phyloP scores from a whole-genome alignment of 1,284 basidiomycete genomes.

The Ganoderma meredithae region DNA sequence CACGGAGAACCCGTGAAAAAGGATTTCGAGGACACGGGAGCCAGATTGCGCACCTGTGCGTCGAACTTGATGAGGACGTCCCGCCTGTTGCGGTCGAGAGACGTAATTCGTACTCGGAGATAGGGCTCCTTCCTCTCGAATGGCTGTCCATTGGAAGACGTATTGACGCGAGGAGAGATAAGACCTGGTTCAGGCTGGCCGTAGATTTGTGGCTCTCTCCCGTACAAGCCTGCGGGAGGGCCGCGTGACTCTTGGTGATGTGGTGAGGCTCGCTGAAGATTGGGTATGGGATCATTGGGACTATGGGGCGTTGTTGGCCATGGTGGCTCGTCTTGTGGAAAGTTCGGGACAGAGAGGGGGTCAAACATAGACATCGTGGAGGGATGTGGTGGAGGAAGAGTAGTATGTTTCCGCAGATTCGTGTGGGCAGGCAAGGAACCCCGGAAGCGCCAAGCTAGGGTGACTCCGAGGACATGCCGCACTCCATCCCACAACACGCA shows the following conservation, averaged over 20 bases:
- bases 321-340: constrained; percentile 46
- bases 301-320: constrained; percentile 54
- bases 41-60: constrained; percentile 73
- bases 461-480: background rate
- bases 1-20: no score
- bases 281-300: constrained; percentile 49
- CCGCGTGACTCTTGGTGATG: constrained; percentile 30
- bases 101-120: constrained; percentile 86
- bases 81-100: constrained; percentile 90
- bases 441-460: background rate
- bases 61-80: constrained; percentile 93
- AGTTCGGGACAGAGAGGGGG: constrained; percentile 46
- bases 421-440: background rate
- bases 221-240: constrained; percentile 60
- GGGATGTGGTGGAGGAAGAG: constrained; percentile 12
- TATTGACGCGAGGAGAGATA: constrained; percentile 73
- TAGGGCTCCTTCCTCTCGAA: constrained; percentile 83
- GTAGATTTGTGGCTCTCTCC: constrained; percentile 83
- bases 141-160: constrained; percentile 68
- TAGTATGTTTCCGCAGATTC: constrained; percentile 3
- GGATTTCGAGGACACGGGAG: constrained; percentile 2
- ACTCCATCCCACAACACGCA: background rate
- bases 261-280: constrained; percentile 45
- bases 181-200: constrained; percentile 83
- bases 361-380: constrained; percentile 45